A percentile compares a stretch with the other conserved stretches of the same genome.
phyloP scores from a whole-genome alignment of 352 stramenopile species.

The Aphanomyces astaci region DNA sequence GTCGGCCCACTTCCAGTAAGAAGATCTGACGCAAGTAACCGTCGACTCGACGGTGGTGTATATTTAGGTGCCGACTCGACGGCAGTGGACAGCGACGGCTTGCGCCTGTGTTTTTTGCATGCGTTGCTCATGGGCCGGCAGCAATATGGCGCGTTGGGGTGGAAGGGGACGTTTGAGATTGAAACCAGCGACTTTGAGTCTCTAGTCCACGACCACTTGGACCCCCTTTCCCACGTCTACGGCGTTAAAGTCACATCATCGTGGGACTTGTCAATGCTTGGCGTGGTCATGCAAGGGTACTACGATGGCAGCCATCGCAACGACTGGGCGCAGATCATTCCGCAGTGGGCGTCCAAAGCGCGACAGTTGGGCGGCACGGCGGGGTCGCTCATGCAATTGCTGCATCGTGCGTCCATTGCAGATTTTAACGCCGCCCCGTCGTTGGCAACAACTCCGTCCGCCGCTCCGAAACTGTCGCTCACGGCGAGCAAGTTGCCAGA shows the following conservation, averaged over 20 bases:
- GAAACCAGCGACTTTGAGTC: slow-evolving; percentile 14
- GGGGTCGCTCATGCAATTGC: background rate
- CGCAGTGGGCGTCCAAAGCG: background rate
- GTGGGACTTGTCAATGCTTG: slow-evolving; percentile 20
- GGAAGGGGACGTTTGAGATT: slow-evolving; percentile 11
- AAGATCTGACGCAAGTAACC: too few species aligned
- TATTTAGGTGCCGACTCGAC: slow-evolving; percentile 27
- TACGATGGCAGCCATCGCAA: slow-evolving; percentile 23
- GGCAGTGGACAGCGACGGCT: slow-evolving; percentile 30
- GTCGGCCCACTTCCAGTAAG: slow-evolving; percentile 8
- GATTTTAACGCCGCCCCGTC: background rate
- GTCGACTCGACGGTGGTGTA: slow-evolving; percentile 28
- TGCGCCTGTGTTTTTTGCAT: slow-evolving; percentile 26
- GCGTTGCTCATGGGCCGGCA: slow-evolving; percentile 20
- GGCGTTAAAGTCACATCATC: slow-evolving; percentile 24
- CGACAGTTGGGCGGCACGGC: background rate
- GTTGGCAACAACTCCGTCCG: background rate
- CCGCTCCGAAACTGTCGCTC: background rate
- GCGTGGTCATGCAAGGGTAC: slow-evolving; percentile 10
- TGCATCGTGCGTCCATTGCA: background rate
- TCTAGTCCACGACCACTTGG: slow-evolving; percentile 16
- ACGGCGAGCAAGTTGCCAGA: background rate
- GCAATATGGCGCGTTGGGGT: slow-evolving; percentile 23
- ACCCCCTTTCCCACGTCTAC: slow-evolving; percentile 28
- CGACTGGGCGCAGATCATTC: slow-evolving; percentile 19